These are phyloP conservation scores for Artemisia annua DNA, from an alignment of 129 eudicot species.

Conservation along the genomic window DNA sequence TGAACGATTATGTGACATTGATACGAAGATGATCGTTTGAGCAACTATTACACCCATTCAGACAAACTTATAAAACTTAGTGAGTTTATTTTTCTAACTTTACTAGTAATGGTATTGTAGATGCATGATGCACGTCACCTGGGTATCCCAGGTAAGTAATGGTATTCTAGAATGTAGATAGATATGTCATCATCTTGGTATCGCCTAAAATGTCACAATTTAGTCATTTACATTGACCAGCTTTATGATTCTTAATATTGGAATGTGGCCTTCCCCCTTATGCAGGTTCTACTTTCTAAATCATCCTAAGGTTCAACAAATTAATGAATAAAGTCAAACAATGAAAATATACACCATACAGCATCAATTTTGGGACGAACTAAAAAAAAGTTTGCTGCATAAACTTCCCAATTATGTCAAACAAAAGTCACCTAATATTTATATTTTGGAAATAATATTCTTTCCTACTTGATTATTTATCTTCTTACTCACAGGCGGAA, in stretches of 20 bases:
- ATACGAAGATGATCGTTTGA: no score
- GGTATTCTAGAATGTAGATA: background rate
- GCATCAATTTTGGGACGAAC: background rate
- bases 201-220: background rate
- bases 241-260: constrained; percentile 19
- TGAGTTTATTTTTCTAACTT: no score
- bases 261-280: background rate
- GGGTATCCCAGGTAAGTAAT: background rate
- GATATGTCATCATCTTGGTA: background rate
- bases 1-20: no score
- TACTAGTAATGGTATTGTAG: background rate
- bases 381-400: background rate
- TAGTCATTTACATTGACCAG: background rate
- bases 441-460: background rate
- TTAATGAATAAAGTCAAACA: background rate
- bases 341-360: background rate
- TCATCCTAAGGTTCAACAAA: background rate
- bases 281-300: constrained; percentile 8
- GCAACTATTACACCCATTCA: no score
- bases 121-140: background rate
- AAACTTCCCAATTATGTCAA: background rate
- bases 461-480: no score
- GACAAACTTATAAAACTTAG: no score
- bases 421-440: background rate
- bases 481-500: no score